A percentile compares a stretch with the other conserved stretches of the same genome.
phyloP scores from a whole-genome alignment of 257 asterid species.

The Eustoma russellianum region DNA sequence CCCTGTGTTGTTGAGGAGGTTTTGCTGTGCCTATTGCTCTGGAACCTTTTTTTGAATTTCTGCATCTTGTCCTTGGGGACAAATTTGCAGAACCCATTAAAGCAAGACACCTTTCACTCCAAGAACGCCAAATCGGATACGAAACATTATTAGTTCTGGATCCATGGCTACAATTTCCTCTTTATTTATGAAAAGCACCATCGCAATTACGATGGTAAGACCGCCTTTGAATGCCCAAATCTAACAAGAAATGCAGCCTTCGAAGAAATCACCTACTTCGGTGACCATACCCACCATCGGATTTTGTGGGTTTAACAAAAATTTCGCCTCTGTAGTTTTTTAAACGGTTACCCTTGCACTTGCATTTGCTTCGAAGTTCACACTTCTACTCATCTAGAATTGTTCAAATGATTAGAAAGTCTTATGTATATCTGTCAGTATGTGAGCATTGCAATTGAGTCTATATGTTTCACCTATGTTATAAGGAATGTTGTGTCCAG shows the following conservation, averaged over 20 bases:
- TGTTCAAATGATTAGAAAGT: too few species aligned
- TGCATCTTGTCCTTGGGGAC: conserved; percentile 26
- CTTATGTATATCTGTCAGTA: too few species aligned
- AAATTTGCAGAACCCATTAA: conserved; percentile 20
- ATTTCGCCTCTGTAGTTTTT: too few species aligned
- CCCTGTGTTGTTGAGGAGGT: conserved; percentile 23
- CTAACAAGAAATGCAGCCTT: conserved; percentile 47
- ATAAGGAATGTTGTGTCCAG: too few species aligned
- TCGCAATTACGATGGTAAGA: conserved; percentile 60
- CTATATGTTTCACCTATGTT: too few species aligned
- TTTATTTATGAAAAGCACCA: conserved; percentile 48
- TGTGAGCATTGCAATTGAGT: too few species aligned
- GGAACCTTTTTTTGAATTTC: too few species aligned
- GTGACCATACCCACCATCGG: conserved; percentile 29
- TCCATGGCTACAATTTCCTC: conserved; percentile 33
- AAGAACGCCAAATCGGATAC: conserved; percentile 43
- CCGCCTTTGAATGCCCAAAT: conserved; percentile 34
- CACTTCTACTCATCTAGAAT: too few species aligned
- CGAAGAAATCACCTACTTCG: conserved; percentile 40
- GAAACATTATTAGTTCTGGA: conserved; percentile 26
- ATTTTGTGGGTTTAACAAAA: too few species aligned
- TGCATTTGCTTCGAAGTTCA: too few species aligned
- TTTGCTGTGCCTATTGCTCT: conserved; percentile 5
- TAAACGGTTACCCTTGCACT: too few species aligned
- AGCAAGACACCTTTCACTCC: conserved; percentile 53